These are phyloP conservation scores for Termitomyces sp. DNA, from an alignment of 1,284 basidiomycete genomes.

Conservation along the genomic window DNA sequence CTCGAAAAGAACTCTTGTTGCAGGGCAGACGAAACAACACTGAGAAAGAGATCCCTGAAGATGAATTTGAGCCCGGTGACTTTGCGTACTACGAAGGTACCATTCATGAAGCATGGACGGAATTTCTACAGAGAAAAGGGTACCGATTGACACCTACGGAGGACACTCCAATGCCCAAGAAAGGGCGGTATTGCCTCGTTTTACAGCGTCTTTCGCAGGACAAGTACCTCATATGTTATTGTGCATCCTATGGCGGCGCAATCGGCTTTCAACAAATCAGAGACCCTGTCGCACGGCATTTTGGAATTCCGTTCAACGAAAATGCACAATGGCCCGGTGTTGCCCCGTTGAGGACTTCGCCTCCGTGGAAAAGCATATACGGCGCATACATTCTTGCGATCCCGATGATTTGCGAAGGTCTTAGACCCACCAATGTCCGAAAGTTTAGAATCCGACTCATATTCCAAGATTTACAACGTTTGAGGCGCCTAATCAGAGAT, in stretches of 20 bases:
- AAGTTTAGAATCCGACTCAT: conserved; percentile 1
- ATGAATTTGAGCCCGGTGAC: conserved; percentile 27
- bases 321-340: conserved; percentile 21
- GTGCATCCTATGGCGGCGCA: conserved; percentile 27
- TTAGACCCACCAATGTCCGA: conserved; percentile 5
- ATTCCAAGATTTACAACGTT: conserved; percentile 21
- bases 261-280: conserved; percentile 17
- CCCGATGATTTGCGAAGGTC: conserved; percentile 17
- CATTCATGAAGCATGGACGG: conserved; percentile 21
- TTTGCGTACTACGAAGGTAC: conserved; percentile 23
- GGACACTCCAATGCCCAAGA: conserved; percentile 6
- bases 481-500: conserved; percentile 15
- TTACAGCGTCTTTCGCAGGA: conserved; percentile 21
- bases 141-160: conserved; percentile 20
- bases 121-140: conserved; percentile 20
- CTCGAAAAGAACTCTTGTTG: conserved; percentile 8
- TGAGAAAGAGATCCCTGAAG: background rate
- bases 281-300: conserved; percentile 22
- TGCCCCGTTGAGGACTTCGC: conserved; percentile 13
- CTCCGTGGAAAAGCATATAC: conserved; percentile 12
- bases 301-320: conserved; percentile 27
- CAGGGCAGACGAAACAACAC: background rate
- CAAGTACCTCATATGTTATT: conserved; percentile 27
- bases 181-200: conserved; percentile 27
- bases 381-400: conserved; percentile 26